Conservation (phyloP, 768 basidiomycete species). For the Tylopilus rubrobrunneus region DNA sequence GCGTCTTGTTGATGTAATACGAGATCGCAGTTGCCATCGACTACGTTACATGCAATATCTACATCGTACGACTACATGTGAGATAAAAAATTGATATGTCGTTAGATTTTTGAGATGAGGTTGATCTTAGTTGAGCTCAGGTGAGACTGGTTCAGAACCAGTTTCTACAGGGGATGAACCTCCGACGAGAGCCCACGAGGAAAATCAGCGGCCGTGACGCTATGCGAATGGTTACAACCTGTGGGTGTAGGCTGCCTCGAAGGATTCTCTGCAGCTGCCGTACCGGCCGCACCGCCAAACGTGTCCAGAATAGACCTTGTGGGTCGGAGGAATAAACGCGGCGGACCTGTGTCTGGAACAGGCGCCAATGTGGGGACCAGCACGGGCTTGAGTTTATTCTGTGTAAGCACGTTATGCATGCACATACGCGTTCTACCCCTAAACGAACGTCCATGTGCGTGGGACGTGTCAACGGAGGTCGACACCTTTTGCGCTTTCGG, state of each 20-base stretch:
- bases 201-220: slow-evolving; percentile 69
- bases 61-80: too few species aligned
- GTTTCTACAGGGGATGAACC: too few species aligned
- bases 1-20: too few species aligned
- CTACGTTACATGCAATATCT: too few species aligned
- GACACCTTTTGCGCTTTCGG: slow-evolving; percentile 31
- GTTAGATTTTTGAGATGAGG: too few species aligned
- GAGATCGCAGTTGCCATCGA: too few species aligned
- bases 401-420: slow-evolving; percentile 53
- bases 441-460: slow-evolving; percentile 33
- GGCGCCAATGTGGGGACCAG: slow-evolving; percentile 17
- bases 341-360: slow-evolving; percentile 30
- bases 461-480: slow-evolving; percentile 32
- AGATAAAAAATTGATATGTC: too few species aligned
- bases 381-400: slow-evolving; percentile 46
- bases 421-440: slow-evolving; percentile 66
- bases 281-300: slow-evolving; percentile 20
- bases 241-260: slow-evolving; percentile 30
- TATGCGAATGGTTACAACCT: slow-evolving; percentile 72
- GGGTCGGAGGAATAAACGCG: slow-evolving; percentile 60
- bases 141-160: too few species aligned
- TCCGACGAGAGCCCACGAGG: slow-evolving; percentile 36
- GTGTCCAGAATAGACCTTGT: slow-evolving; percentile 71
- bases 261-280: slow-evolving; percentile 30
- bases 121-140: too few species aligned